Base-by-base conservation (phyloP, 1,284 basidiomycete genomes). In the Papiliotrema nemorosa region DNA sequence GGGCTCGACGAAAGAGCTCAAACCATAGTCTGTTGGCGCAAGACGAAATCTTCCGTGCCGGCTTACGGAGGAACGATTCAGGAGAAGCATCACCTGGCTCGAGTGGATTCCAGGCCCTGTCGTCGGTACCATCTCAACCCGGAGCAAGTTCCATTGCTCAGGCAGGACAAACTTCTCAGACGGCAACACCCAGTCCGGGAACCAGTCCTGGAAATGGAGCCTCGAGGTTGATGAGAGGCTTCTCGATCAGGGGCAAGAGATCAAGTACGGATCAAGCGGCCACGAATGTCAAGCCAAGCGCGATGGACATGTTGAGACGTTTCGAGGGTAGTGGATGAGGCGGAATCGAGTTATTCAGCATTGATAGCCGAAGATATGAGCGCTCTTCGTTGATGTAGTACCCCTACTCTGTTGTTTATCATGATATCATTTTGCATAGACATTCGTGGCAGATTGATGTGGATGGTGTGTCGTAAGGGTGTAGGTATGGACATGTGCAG, bases 231-330 rank as follows among this genome's bases (percentile, higher is more conserved):
- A 42, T 49, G 3, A 18, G 47, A 10, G 47, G 47, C 13, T 43
- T 49, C 18, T 49, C 47, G 10, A 21, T 42, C 6, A n/a, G 47
- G 3, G 35, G 39, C 18, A 35, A 22, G 27, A 50, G 24, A 22
- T 7, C 34, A 2, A 47, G 37, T 22, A 25, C 20, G 3, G 42
- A 18, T 18, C 22, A 44, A 14, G 21, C 46, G 10, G 9, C 9
- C 5, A 31, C 10, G 31, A 37, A n/a, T 25, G 12, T 6, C 22
- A 47, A 42, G n/a, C 50, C 54, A 3, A 59, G 57, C 20, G 64
- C 64, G 13, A 55, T 62, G 50, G 64, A 66, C 44, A 56, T 66
- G 24, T 34, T 66, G 35, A 58, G 55, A 35, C 49, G 59, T 13
- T 60, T 66, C 34, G 60, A 61, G 5, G 44, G 50, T 18, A 49